These are phyloP conservation scores for Favolaschia claudopus DNA, from an alignment of 768 basidiomycete species.

Conservation along the genomic window DNA sequence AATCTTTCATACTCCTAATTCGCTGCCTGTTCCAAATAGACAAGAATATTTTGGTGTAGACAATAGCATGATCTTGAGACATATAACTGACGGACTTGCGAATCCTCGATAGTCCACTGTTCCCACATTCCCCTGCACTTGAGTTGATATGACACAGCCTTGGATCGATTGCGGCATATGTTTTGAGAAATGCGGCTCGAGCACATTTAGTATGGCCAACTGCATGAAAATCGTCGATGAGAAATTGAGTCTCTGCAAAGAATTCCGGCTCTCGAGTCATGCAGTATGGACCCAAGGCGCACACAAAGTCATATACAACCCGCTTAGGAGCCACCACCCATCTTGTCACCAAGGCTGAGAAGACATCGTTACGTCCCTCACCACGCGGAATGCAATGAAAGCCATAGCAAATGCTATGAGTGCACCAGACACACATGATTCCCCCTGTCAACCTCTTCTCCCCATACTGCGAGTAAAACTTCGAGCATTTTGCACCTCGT, in stretches of 20 bases:
- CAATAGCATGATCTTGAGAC: conserved; percentile 31
- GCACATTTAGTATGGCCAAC: conserved; percentile 24
- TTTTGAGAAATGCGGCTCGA: conserved; percentile 19
- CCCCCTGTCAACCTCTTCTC: too few relatives aligned
- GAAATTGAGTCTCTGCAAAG: conserved; percentile 24
- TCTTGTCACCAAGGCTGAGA: conserved; percentile 22
- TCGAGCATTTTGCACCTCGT: too few relatives aligned
- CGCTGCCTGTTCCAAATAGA: conserved; percentile 22
- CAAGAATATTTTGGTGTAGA: conserved; percentile 33
- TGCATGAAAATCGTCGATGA: conserved; percentile 29
- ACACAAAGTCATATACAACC: conserved; percentile 29
- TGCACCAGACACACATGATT: conserved; percentile 33
- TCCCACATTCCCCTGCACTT: conserved; percentile 31
- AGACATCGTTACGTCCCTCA: conserved; percentile 27
- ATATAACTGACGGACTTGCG: conserved; percentile 39
- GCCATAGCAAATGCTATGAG: conserved; percentile 31
- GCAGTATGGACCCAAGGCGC: conserved; percentile 29
- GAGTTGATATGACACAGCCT: conserved; percentile 18
- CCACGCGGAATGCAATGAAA: conserved; percentile 28
- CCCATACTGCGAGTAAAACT: too few relatives aligned
- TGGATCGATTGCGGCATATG: conserved; percentile 13
- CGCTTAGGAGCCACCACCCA: conserved; percentile 15
- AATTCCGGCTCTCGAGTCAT: conserved; percentile 22
- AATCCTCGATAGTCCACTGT: conserved; percentile 28
- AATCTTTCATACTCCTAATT: too few relatives aligned